A percentile compares a stretch with the other conserved stretches of the same genome.
These are phyloP conservation scores for Populus simonii DNA, from an alignment of 345 rosid genomes.

Conservation along the genomic window DNA sequence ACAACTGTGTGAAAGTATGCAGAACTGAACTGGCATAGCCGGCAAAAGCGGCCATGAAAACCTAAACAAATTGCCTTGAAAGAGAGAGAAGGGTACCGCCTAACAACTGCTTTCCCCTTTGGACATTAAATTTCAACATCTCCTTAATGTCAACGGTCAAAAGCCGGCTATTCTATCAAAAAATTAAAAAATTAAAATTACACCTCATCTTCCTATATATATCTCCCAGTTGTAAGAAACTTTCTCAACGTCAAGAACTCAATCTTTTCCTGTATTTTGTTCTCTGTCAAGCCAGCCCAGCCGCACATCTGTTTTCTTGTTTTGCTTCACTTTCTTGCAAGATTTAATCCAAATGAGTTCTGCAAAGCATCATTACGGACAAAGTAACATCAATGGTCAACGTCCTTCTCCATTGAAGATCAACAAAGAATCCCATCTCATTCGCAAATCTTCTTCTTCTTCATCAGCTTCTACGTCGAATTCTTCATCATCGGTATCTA, in stretches of 20 bases:
- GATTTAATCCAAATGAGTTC: constrained; percentile 12
- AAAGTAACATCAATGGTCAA: not conserved
- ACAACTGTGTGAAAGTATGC: not conserved
- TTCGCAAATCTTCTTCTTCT: constrained; percentile 7
- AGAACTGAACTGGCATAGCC: not conserved
- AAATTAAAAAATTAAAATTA: not conserved
- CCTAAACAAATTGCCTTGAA: not conserved
- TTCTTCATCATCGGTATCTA: not conserved
- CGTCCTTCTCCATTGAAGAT: constrained; percentile 25
- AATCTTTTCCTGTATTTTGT: not conserved
- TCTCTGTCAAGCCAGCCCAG: not conserved
- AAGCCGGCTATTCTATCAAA: constrained; percentile 39
- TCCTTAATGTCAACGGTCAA: constrained; percentile 64
- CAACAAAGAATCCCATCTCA: constrained; percentile 13
- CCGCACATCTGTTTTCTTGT: not conserved
- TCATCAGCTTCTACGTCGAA: not conserved
- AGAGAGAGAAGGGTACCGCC: not conserved
- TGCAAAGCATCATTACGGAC: not conserved
- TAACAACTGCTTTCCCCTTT: not conserved
- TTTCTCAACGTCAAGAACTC: not conserved
- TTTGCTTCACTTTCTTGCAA: constrained; percentile 1
- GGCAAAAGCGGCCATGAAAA: not conserved
- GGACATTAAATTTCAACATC: not conserved
- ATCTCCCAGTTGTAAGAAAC: not conserved
- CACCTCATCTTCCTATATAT: not conserved